Evolutionary conservation across 192 early-diverging fungal genomes (phyloP), one percentile per base, ranked within the genome.

Genomic region (Chytriomyces sp.): DNA sequence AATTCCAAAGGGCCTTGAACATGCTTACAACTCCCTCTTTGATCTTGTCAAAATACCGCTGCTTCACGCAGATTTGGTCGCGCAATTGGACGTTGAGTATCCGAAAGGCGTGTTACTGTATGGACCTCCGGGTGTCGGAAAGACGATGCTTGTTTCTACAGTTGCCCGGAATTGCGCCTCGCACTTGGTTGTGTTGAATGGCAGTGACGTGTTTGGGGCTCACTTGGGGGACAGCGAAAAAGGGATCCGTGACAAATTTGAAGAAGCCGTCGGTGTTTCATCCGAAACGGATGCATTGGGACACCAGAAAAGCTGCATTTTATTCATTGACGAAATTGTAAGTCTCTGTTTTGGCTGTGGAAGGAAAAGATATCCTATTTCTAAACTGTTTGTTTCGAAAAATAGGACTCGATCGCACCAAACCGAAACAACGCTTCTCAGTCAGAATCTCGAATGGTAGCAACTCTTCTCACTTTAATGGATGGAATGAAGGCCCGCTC

Each of bases 261-360:
- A 77, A 1, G 88, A 91, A 69, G 96, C 96, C 6, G 83, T 86
- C 26, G 64, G 70, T 0, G 44, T 81, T 11, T 83, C 86, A 7
- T 26, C 76, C 5, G 64, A 72, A 1, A 69, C 80, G 5, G 50
- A 73, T 44, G 45, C 67, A 16, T 35, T 35, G 28, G 28, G 28
- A 0, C 0, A 35, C 28, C 85, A 1, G 9, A 23, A 23, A 16
- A 11, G 94, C 0, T 89, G 91, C 63, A 93, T 99, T 46, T 77
- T 99, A 24, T 99, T 99, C 82, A 98, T 99, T 67, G 97, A 99
- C 82, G 97, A 99, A 78, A 89, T 99, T 53, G 93, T 92, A 82
- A 80, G 87, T 57, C 53, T 57, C 53, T 57, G 53, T 26, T 70
- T 23, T 7, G n/a, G 28, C n/a, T 65, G 16, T 50, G 18, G 13